Base-by-base conservation (phyloP, 495 filamentous ascomycete genomes). In the Neurospora africana region DNA sequence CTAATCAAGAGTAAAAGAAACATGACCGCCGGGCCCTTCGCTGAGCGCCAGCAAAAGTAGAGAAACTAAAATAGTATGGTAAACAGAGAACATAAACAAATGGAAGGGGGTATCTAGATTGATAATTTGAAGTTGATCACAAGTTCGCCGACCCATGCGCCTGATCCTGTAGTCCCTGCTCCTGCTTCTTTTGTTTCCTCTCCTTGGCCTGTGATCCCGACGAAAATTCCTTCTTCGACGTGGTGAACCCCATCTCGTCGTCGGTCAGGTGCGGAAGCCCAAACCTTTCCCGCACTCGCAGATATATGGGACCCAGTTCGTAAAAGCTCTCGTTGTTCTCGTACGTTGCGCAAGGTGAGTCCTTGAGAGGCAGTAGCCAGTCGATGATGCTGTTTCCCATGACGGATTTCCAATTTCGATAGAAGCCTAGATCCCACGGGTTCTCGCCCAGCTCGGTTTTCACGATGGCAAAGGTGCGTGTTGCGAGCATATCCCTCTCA, bases 381-480 rank as follows among this genome's bases (percentile, higher is more conserved):
- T 95, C 92, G 58, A 86, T 73, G 11, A 87, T 71, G n/a, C 81
- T 87, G 53, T 86, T 83, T 8, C 93, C 93, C 87, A 97, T 90
- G 11, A 96, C 85, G 41, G 90, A 87, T 74, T 89, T 86, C 74
- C 92, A 90, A 77, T 97, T 97, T 41, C 85, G 81, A 71, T 86
- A 84, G 0, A 78, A 70, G 30, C 89, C 91, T 9, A 94, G 81
- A 74, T 92, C 87, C 87, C 91, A 97, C 1, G 92, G 92, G 74
- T 95, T 95, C 65, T 93, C 89, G 23, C 93, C 92, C 5, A 86
- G 87, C 15, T 86, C 82, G 11, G 91, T 94, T 72, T 85, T 85
- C 6, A 95, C 86, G 47, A 97, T 89, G 43, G 91, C 92, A 75
- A 94, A 96, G 6, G 89, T 91, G 43, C 90, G 87, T 3, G 83